Evolutionary conservation across 2,329 filamentous ascomycete genomes (phyloP).

Genomic region (Elsinoe ampelina): DNA sequence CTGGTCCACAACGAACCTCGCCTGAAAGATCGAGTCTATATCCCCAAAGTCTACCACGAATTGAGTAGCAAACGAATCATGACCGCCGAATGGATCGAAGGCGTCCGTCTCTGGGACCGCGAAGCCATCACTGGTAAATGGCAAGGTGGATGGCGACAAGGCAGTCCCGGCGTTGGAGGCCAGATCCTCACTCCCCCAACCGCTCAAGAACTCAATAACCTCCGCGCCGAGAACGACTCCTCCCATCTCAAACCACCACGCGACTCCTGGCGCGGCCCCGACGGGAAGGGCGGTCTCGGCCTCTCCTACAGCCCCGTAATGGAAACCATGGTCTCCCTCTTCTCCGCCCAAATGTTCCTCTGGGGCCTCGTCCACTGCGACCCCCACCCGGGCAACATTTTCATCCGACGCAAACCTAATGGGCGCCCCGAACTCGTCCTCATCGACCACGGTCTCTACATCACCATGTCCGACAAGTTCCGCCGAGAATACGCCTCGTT

Average conservation of each 20-base stretch:
- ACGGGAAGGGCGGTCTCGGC: conserved; percentile 70
- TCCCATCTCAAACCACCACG: conserved; percentile 69
- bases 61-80: conserved; percentile 75
- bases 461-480: conserved; percentile 77
- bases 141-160: conserved; percentile 65
- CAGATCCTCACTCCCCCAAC: conserved; percentile 47
- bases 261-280: conserved; percentile 63
- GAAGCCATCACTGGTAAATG: conserved; percentile 66
- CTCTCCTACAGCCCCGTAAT: conserved; percentile 78
- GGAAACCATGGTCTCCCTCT: conserved; percentile 92
- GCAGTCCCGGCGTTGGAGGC: conserved; percentile 69
- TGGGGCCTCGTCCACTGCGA: conserved; percentile 96
- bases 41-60: conserved; percentile 75
- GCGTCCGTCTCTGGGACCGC: conserved; percentile 86
- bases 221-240: conserved; percentile 32
- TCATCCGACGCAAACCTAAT: conserved; percentile 73
- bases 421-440: conserved; percentile 86
- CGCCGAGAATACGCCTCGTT: conserved; percentile 78
- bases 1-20: conserved; percentile 68
- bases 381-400: conserved; percentile 94
- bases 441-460: conserved; percentile 94
- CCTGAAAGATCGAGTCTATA: conserved; percentile 72
- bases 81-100: conserved; percentile 97
- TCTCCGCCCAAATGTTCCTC: conserved; percentile 96
- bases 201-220: conserved; percentile 21